phyloP scores from a whole-genome alignment of 2,329 filamentous ascomycete genomes.

The Talaromyces sp. region DNA sequence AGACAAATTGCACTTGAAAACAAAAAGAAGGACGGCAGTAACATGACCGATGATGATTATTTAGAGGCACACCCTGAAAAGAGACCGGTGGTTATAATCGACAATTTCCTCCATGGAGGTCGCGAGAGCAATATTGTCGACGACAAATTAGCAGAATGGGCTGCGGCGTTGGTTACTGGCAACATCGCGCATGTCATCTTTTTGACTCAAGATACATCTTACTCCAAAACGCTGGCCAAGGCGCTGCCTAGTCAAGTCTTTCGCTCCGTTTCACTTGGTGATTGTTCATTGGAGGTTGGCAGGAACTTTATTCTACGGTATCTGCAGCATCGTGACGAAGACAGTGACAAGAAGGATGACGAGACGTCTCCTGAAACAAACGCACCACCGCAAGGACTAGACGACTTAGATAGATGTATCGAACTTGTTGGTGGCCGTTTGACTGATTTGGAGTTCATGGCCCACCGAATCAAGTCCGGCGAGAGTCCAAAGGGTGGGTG shows the following conservation, averaged over 20 bases:
- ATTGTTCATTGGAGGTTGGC: slow-evolving; percentile 79
- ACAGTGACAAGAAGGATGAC: slow-evolving; percentile 25
- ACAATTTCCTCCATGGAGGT: slow-evolving; percentile 84
- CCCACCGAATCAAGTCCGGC: slow-evolving; percentile 81
- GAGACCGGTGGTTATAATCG: slow-evolving; percentile 78
- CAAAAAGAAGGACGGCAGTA: slow-evolving; percentile 65
- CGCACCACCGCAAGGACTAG: slow-evolving; percentile 51
- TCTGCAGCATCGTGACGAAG: slow-evolving; percentile 47
- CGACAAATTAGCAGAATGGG: slow-evolving; percentile 84
- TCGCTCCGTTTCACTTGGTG: slow-evolving; percentile 77
- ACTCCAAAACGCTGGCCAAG: slow-evolving; percentile 80
- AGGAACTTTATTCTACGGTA: slow-evolving; percentile 87
- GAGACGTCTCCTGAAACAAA: slow-evolving; percentile 30
- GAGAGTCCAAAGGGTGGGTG: slow-evolving; percentile 64
- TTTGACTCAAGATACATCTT: slow-evolving; percentile 83
- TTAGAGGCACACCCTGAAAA: slow-evolving; percentile 83
- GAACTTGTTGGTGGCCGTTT: slow-evolving; percentile 79
- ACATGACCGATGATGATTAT: slow-evolving; percentile 77
- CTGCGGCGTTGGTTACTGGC: slow-evolving; percentile 74
- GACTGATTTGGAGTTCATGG: slow-evolving; percentile 92
- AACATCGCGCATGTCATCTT: slow-evolving; percentile 95
- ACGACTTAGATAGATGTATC: slow-evolving; percentile 77
- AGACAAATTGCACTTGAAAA: slow-evolving; percentile 69
- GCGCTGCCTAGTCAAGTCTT: slow-evolving; percentile 89
- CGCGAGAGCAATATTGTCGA: slow-evolving; percentile 63